Percentiles rank a stretch among this genome's conserved stretches.
Evolutionary conservation across 257 asterid species (phyloP).

Genomic region (Solanum sitiens): DNA sequence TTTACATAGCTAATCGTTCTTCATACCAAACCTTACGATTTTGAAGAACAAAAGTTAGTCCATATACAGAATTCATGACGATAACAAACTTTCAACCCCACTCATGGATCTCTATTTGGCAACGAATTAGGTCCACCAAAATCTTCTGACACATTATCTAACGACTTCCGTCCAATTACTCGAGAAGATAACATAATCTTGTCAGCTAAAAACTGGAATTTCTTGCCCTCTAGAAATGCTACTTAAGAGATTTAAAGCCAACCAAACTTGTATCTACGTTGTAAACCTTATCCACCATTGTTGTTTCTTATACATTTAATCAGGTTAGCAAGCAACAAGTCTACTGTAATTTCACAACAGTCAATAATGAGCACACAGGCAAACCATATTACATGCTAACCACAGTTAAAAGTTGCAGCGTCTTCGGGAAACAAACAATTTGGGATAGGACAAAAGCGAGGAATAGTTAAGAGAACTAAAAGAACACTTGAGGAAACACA

Average conservation of each 20-base stretch:
- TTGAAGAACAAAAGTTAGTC: too few species aligned
- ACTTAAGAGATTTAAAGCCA: background rate
- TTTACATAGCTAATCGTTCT: too few species aligned
- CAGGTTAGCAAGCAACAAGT: too few species aligned
- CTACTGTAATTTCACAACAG: too few species aligned
- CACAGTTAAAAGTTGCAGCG: background rate
- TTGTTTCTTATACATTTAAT: background rate
- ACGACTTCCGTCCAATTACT: background rate
- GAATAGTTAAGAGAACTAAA: background rate
- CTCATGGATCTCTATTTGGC: background rate
- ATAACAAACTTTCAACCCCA: too few species aligned
- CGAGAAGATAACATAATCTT: background rate
- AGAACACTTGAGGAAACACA: background rate
- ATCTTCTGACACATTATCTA: background rate
- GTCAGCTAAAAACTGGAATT: background rate
- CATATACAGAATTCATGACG: too few species aligned
- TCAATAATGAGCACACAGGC: background rate
- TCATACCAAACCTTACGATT: too few species aligned
- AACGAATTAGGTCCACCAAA: background rate
- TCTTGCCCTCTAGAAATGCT: background rate
- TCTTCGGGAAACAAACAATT: background rate
- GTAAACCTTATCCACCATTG: background rate
- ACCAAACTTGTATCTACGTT: background rate
- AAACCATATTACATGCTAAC: background rate
- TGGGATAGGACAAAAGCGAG: background rate